These are phyloP conservation scores for Cladosporium phlei DNA, from an alignment of 2,329 filamentous ascomycete species.

Conservation along the genomic window DNA sequence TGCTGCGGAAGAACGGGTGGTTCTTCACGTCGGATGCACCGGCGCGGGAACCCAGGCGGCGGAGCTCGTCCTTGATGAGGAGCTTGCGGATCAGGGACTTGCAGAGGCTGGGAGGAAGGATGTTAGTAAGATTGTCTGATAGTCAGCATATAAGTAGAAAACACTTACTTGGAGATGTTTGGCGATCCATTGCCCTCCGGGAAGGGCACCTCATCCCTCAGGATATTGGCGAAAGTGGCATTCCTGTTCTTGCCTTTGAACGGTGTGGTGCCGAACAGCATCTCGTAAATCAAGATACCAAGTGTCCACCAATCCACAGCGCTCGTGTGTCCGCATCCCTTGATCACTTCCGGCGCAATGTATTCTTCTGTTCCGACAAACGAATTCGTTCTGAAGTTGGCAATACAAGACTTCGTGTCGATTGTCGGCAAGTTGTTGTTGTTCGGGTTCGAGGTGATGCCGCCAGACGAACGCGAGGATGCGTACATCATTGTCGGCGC, in stretches of 20 bases:
- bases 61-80: constrained; percentile 94
- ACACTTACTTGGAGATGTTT: constrained; percentile 82
- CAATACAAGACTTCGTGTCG: constrained; percentile 96
- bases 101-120: constrained; percentile 69
- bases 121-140: background rate
- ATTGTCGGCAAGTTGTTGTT: constrained; percentile 83
- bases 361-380: constrained; percentile 99
- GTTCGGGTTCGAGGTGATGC: constrained; percentile 60
- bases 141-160: background rate
- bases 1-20: constrained; percentile 92
- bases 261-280: constrained; percentile 96
- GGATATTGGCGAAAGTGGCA: constrained; percentile 94
- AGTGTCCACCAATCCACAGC: constrained; percentile 99
- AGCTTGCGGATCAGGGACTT: constrained; percentile 95
- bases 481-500: constrained; percentile 92
- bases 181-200: constrained; percentile 80
- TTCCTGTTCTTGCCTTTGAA: constrained; percentile 99
- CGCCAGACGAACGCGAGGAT: constrained; percentile 34
- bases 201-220: constrained; percentile 93
- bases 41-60: constrained; percentile 85
- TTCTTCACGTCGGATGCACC: constrained; percentile 95
- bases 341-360: constrained; percentile 97
- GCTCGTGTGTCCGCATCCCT: constrained; percentile 95
- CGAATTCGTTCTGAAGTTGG: constrained; percentile 95
- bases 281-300: constrained; percentile 95